Base-by-base conservation (phyloP, 106 monocot species). In the Phalaenopsis equestris region DNA sequence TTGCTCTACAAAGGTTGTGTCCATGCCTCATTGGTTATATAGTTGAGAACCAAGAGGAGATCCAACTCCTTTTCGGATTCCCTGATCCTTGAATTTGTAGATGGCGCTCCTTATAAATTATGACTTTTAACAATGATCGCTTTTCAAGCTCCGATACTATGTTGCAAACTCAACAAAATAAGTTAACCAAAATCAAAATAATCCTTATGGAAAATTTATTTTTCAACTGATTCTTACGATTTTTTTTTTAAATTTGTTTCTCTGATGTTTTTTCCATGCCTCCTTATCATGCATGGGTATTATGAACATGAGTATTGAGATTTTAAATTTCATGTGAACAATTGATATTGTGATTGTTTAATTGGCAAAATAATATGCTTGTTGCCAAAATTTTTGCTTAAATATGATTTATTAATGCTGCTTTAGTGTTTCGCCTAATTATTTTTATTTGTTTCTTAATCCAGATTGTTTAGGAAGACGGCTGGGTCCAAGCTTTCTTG, bases 391-490 rank as follows among this genome's bases (percentile, higher is more conserved):
- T 65, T 23, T 65, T 65, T 65, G 24, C 64, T 65, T 65, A 9
- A 4, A 52, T 52, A 12, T 52, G 52, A 10, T 52, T 52, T 52
- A 52, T 52, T 52, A 52, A 14, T 52, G 14, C 2, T 65, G 64
- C 6, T 52, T 52, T 52, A 52, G 12, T 52, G 52, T 52, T 11
- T 10, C 11, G 48, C 6, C 48, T 52, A 52, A 52, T 52, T 52
- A 52, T 23, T 65, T 24, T 65, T n/a, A 55, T 56, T 16, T 52
- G 10, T 46, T 72, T 3, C 75, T 81, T 41, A 18, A 82, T 80
- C 67, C 82, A 96, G 96, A 87, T 96, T 96, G 96, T 86, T 88
- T 93, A 36, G 96, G 96, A 81, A 90, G 96, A 79, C 81, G 91
- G 73, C 70, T 91, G 21, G 96, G 96, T 47, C 93, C 96, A 43